Percentiles rank a stretch among this genome's conserved stretches.
Conservation (phyloP, 345 rosid genomes). For the Mercurialis annua region DNA sequence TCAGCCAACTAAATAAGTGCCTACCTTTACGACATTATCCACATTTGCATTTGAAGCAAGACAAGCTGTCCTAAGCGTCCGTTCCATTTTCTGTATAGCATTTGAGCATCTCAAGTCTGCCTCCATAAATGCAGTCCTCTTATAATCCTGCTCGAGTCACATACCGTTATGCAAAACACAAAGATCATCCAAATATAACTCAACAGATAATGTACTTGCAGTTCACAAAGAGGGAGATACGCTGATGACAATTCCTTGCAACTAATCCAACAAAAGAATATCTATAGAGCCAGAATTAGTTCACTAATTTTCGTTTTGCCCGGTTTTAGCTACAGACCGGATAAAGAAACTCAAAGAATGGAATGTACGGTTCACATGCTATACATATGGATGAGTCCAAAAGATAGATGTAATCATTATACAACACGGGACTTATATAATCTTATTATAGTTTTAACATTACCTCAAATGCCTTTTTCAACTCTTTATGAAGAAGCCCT, state of each 20-base stretch:
- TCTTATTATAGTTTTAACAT: neutral
- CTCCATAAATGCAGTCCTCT: conserved; percentile 75
- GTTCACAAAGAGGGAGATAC: neutral
- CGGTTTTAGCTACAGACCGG: neutral
- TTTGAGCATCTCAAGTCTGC: conserved; percentile 79
- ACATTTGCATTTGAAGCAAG: conserved; percentile 75
- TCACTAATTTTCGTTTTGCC: too few relatives aligned
- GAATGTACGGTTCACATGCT: neutral
- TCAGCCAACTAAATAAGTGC: neutral
- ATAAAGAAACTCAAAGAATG: neutral
- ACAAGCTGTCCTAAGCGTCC: conserved; percentile 87
- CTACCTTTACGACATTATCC: conserved; percentile 77
- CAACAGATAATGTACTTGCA: neutral
- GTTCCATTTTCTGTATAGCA: conserved; percentile 82
- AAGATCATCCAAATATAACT: neutral
- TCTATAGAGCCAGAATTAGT: neutral
- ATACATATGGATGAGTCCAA: neutral
- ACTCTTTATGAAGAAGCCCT: conserved; percentile 78
- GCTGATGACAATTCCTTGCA: neutral
- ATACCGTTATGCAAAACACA: neutral
- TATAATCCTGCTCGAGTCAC: conserved; percentile 62
- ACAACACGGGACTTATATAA: neutral
- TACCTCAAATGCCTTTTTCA: conserved; percentile 84
- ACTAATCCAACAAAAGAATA: neutral
- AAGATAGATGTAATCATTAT: neutral